phyloP scores from a whole-genome alignment of 371 early-diverging fungal species.

The Syncephalastrum contaminatum region DNA sequence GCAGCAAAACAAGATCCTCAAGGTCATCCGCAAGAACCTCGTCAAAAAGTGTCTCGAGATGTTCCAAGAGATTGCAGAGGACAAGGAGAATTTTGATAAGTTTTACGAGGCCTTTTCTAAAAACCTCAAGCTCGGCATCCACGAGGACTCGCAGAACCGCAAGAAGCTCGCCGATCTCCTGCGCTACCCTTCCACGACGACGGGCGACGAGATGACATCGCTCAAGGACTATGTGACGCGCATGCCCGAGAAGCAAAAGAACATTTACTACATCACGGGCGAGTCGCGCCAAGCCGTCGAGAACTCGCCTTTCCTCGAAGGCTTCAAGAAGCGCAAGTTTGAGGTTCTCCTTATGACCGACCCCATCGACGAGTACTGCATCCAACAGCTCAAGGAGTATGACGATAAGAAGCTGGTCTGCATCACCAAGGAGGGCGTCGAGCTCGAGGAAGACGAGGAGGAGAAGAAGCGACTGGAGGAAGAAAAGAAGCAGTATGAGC shows the following conservation, averaged over 20 bases:
- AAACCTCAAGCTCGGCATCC: constrained; percentile 76
- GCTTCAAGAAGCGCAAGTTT: constrained; percentile 95
- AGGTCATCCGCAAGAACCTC: constrained; percentile 77
- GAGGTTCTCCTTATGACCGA: constrained; percentile 96
- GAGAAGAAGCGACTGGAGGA: constrained; percentile 92
- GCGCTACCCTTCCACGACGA: constrained; percentile 70
- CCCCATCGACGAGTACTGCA: constrained; percentile 94
- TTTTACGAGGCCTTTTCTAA: constrained; percentile 74
- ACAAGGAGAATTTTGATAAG: constrained; percentile 67
- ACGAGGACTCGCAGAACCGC: constrained; percentile 65
- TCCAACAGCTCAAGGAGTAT: constrained; percentile 97
- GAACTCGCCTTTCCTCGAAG: constrained; percentile 97
- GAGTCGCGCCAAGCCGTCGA: constrained; percentile 93
- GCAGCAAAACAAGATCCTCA: constrained; percentile 77
- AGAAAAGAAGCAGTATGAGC: constrained; percentile 79
- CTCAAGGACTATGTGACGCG: constrained; percentile 82
- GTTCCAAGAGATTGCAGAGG: constrained; percentile 67
- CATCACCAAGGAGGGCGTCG: constrained; percentile 98
- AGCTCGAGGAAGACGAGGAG: constrained; percentile 96
- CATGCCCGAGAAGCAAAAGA: constrained; percentile 81
- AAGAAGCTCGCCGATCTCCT: constrained; percentile 72
- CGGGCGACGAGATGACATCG: constrained; percentile 58
- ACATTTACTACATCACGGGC: constrained; percentile 98
- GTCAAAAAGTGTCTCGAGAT: constrained; percentile 81
- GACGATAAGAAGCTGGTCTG: constrained; percentile 98